Evolutionary conservation across 805 yeast genomes (phyloP).

Genomic region (Kodamaea neixiangensis): DNA sequence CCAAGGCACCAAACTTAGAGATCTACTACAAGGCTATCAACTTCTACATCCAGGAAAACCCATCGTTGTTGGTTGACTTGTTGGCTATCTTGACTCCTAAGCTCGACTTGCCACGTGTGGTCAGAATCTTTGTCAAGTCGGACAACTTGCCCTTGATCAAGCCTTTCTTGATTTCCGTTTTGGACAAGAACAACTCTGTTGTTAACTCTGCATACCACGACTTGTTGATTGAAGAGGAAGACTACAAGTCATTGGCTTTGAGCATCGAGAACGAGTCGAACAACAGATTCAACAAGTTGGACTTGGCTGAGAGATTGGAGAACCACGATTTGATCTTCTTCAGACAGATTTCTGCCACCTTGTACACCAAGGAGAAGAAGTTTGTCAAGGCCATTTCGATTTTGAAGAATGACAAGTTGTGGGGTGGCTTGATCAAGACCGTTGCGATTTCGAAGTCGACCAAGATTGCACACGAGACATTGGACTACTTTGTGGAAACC

Average conservation of each 20-base stretch:
- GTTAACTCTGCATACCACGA: conserved; percentile 97
- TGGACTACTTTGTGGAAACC: conserved; percentile 91
- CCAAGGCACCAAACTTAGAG: conserved; percentile 93
- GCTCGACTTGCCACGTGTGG: conserved; percentile 92
- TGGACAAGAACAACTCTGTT: conserved; percentile 84
- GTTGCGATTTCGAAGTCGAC: conserved; percentile 78
- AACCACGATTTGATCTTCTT: conserved; percentile 88
- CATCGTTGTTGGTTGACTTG: conserved; percentile 84
- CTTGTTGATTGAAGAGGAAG: conserved; percentile 93
- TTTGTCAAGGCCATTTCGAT: conserved; percentile 87
- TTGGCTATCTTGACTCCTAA: conserved; percentile 83
- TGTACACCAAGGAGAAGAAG: conserved; percentile 92
- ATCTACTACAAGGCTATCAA: conserved; percentile 96
- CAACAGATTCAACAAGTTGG: conserved; percentile 90
- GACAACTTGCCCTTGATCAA: conserved; percentile 96
- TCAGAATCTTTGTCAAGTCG: conserved; percentile 89
- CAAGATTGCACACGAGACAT: conserved; percentile 84
- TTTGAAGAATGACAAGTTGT: conserved; percentile 86
- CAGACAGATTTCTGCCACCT: conserved; percentile 93
- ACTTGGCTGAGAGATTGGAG: conserved; percentile 89
- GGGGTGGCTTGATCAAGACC: conserved; percentile 93
- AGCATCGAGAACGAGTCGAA: conserved; percentile 76
- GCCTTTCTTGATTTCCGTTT: conserved; percentile 89
- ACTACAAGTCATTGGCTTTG: conserved; percentile 82
- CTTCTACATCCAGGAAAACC: conserved; percentile 91